A percentile compares a stretch with the other conserved stretches of the same genome.
phyloP scores from a whole-genome alignment of 768 basidiomycete species.

The Podaxis pistillaris region DNA sequence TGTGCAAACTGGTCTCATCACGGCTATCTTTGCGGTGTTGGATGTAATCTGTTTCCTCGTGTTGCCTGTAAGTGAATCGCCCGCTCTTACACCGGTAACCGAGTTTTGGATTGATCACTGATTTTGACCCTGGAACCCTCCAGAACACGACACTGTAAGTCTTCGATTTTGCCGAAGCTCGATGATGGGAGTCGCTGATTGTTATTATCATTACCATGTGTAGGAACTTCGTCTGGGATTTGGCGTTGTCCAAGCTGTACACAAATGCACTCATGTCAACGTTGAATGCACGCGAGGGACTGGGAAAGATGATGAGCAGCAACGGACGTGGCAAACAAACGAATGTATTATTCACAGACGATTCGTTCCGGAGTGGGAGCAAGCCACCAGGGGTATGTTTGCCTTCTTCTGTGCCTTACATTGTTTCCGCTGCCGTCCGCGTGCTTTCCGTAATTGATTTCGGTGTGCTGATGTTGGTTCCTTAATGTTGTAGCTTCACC shows the following conservation, averaged over 20 bases:
- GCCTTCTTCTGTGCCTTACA: neutral
- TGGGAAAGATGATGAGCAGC: slow-evolving; percentile 22
- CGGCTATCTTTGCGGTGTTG: slow-evolving; percentile 26
- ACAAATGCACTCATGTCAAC: slow-evolving; percentile 47
- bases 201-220: neutral
- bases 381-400: neutral
- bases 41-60: slow-evolving; percentile 30
- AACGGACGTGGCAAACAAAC: slow-evolving; percentile 4
- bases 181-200: neutral
- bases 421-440: neutral
- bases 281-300: slow-evolving; percentile 39
- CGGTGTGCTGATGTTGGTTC: too few relatives aligned
- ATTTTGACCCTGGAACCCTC: neutral
- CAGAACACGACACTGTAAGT: slow-evolving; percentile 45
- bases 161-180: neutral
- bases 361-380: neutral
- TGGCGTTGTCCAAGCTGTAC: slow-evolving; percentile 47
- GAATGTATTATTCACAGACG: slow-evolving; percentile 20
- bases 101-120: neutral
- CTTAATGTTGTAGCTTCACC: neutral
- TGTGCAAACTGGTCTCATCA: slow-evolving; percentile 30
- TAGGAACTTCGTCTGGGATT: slow-evolving; percentile 50
- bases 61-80: slow-evolving; percentile 20
- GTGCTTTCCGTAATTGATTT: neutral
- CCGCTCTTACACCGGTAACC: neutral